These are phyloP conservation scores for Microsporum ferrugineum DNA, from an alignment of 2,329 filamentous ascomycete genomes.

Conservation along the genomic window DNA sequence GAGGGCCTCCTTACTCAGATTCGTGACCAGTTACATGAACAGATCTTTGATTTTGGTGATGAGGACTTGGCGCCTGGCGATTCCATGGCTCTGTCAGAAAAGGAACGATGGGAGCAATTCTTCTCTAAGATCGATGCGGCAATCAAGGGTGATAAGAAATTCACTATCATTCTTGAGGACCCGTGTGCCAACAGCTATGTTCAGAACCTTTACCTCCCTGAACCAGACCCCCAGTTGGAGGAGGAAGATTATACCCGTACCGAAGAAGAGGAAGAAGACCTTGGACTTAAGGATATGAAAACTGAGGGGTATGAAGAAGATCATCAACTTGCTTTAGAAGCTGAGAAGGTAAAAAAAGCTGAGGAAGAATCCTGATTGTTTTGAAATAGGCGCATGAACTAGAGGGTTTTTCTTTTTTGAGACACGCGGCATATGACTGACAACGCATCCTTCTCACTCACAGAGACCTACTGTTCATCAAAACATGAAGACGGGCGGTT, in stretches of 20 bases:
- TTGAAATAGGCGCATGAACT: background rate
- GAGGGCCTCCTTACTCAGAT: conserved; percentile 90
- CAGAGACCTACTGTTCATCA: background rate
- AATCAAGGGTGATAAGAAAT: conserved; percentile 67
- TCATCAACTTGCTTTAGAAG: background rate
- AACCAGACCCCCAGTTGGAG: conserved; percentile 73
- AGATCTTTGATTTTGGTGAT: conserved; percentile 70
- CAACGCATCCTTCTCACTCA: background rate
- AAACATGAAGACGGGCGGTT: background rate
- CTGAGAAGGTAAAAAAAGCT: background rate
- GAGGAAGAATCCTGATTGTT: background rate
- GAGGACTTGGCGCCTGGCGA: conserved; percentile 55
- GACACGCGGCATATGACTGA: background rate
- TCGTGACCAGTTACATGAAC: conserved; percentile 71
- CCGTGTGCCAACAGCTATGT: conserved; percentile 89
- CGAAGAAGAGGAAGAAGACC: conserved; percentile 82
- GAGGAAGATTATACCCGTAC: conserved; percentile 77
- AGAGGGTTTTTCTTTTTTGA: background rate
- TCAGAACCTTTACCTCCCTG: conserved; percentile 68
- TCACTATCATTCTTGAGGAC: conserved; percentile 73
- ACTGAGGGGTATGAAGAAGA: conserved; percentile 69
- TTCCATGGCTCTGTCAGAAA: conserved; percentile 56
- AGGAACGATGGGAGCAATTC: conserved; percentile 66
- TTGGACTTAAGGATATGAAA: conserved; percentile 88
- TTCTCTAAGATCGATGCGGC: conserved; percentile 66